A percentile compares a stretch with the other conserved stretches of the same genome.
Conservation (phyloP, 495 filamentous ascomycete species). For the Xylaria venustula region DNA sequence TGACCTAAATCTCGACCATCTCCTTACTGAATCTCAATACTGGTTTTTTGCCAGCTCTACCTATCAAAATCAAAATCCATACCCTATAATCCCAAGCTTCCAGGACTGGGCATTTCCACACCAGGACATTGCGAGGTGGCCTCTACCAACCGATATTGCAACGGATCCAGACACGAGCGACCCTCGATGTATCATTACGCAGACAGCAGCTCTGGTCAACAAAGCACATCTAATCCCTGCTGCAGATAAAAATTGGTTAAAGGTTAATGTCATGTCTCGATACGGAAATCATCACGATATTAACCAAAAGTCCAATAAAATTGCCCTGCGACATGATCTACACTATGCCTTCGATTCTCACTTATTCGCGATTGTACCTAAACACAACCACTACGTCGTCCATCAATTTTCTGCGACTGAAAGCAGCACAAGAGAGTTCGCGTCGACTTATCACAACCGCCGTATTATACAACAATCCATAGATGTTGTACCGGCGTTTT, state of each 20-base stretch:
- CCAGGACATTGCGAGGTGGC: background rate
- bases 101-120: background rate
- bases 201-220: background rate
- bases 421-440: background rate
- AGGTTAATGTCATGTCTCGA: background rate
- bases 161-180: background rate
- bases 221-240: background rate
- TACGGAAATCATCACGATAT: background rate
- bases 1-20: background rate
- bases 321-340: background rate
- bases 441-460: background rate
- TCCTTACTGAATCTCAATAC: background rate
- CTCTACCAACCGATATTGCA: background rate
- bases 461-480: background rate
- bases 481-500: background rate
- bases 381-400: background rate
- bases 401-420: background rate
- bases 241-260: background rate
- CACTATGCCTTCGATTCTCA: background rate
- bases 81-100: background rate
- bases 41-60: background rate
- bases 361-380: background rate
- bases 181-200: background rate
- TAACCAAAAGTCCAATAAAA: background rate
- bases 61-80: background rate